Conservation (phyloP, 2,329 filamentous ascomycete genomes). For the Clarireedia sp. region DNA sequence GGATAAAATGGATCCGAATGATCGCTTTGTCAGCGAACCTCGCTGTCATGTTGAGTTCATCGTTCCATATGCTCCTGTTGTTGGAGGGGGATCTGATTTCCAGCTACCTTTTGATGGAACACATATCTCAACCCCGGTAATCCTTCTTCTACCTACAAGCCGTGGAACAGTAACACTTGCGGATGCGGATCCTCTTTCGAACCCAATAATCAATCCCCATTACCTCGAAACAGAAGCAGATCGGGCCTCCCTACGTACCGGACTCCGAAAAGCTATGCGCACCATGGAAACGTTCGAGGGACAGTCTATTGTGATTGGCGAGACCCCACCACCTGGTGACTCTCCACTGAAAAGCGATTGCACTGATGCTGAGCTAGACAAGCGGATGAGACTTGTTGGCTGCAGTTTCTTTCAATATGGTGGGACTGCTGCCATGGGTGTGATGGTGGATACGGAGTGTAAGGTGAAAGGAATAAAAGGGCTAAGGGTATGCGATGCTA, state of each 20-base stretch:
- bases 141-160: constrained; percentile 8
- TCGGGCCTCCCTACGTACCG: neutral
- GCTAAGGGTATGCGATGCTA: constrained; percentile 54
- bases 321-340: constrained; percentile 4
- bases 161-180: constrained; percentile 8
- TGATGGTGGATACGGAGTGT: constrained; percentile 48
- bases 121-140: constrained; percentile 1
- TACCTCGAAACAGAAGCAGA: neutral
- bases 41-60: neutral
- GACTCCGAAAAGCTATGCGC: neutral
- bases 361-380: constrained; percentile 10
- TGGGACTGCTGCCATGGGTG: constrained; percentile 40
- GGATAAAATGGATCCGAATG: neutral
- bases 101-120: constrained; percentile 8
- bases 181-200: neutral
- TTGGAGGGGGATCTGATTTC: neutral
- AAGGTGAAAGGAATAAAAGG: constrained; percentile 50
- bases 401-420: constrained; percentile 13
- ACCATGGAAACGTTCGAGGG: constrained; percentile 7
- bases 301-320: constrained; percentile 1
- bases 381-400: neutral
- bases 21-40: neutral
- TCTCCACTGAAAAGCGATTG: neutral
- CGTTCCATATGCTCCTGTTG: neutral
- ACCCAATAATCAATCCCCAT: neutral